Base-by-base conservation (phyloP, 1,284 basidiomycete genomes). In the Uromyces viciae-fabae region DNA sequence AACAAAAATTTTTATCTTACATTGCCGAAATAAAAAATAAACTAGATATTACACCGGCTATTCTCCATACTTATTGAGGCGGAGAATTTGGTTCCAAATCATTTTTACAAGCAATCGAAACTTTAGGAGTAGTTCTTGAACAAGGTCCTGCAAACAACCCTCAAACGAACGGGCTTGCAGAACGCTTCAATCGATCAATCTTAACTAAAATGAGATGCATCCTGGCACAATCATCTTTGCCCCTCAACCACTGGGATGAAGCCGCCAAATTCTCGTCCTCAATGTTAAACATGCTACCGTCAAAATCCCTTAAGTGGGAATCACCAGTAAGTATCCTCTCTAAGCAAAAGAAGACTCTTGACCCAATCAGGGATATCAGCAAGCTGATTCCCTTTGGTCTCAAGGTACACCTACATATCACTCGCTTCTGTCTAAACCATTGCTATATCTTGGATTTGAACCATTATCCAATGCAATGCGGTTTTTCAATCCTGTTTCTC, bases 191-290 rank as follows among this genome's bases (percentile, higher is more conserved):
- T 64, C 56, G 42, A 64, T 62, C 56, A 4, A 40, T 56, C n/a
- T 5, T 76, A 15, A 19, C n/a, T 2, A 33, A 43, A 1, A 60
- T 62, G 22, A n/a, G 40, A 3, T 62, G 22, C 25, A n/a, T 46
- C 31, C 60, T 76, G 1, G 58, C 58, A 1, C 74, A 76, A 36
- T 60, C 3, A 1, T 3, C 33, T 22, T 9, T 76, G n/a, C 58
- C 74, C 1, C 28, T 76, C 22, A 58, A 76, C 36, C 49, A 42
- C 17, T 76, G 74, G 60, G 74, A 62, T 15, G 74, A 76, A 33
- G 54, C 58, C 0, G 60, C 74, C 1, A 43, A 46, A 31, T 76
- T 28, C 36, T n/a, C 58, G 11, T 43, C 40, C 1, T 3, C 25
- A 38, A 15, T 58, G 7, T 62, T 75, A 5, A 75, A 75, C 28